Conservation (phyloP, 305 asterid species). For the Solanum hybrid region DNA sequence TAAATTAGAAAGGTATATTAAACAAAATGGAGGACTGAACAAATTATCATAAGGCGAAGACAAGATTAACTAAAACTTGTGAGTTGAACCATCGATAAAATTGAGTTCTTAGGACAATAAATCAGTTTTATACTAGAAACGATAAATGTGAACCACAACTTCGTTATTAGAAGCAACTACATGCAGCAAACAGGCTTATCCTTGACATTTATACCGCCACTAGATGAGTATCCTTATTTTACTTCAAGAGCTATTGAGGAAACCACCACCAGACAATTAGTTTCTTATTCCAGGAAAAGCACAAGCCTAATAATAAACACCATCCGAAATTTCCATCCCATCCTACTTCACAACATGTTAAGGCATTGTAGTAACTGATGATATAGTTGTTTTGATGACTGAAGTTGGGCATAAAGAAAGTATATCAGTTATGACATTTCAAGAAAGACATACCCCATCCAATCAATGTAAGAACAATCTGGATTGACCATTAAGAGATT, state of each 20-base stretch:
- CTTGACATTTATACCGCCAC: background rate
- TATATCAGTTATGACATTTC: background rate
- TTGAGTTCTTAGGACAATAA: background rate
- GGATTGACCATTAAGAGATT: background rate
- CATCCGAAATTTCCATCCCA: background rate
- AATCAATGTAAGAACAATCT: background rate
- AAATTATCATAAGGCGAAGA: background rate
- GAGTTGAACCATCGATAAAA: background rate
- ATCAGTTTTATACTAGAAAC: background rate
- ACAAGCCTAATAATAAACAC: background rate
- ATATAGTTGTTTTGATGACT: background rate
- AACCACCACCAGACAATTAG: background rate
- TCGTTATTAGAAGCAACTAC: background rate
- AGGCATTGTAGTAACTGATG: background rate
- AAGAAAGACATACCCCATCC: background rate
- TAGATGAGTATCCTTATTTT: background rate
- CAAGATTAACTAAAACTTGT: background rate
- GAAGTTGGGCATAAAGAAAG: background rate
- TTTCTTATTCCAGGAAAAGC: background rate
- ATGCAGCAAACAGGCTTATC: background rate
- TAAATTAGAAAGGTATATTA: background rate
- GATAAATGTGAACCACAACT: background rate
- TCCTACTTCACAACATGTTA: background rate
- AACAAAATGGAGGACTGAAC: background rate
- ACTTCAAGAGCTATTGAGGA: background rate